A percentile compares a stretch with the other conserved stretches of the same genome.
Conservation (phyloP, 176 grass and related monocot genomes). For the Avena sativa region DNA sequence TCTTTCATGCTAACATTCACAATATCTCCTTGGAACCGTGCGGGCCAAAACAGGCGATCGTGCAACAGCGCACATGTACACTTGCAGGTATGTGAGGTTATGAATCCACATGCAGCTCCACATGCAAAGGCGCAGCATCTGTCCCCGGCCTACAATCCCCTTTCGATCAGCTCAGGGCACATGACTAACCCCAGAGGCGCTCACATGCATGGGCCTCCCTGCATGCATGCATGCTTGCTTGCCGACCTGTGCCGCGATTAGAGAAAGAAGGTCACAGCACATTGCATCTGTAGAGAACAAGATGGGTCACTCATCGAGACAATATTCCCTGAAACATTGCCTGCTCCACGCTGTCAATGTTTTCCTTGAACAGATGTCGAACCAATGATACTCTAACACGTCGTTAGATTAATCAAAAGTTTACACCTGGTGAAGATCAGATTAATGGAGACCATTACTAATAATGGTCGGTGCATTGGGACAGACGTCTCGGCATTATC, state of each 20-base stretch:
- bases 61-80: slow-evolving; percentile 13
- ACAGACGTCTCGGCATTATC: slow-evolving; percentile 24
- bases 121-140: slow-evolving; percentile 42
- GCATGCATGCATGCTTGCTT: neutral
- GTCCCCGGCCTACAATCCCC: neutral
- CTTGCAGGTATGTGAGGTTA: neutral
- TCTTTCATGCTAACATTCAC: neutral
- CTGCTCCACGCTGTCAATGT: neutral
- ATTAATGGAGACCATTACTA: neutral
- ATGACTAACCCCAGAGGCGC: slow-evolving; percentile 20
- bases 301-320: neutral
- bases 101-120: slow-evolving; percentile 45
- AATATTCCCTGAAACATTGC: slow-evolving; percentile 20
- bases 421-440: neutral
- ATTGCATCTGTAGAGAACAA: neutral
- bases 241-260: slow-evolving; percentile 16
- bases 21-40: neutral
- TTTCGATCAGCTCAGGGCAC: slow-evolving; percentile 30
- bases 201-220: slow-evolving; percentile 43
- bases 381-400: neutral
- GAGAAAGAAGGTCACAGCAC: neutral
- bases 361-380: neutral
- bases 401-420: neutral
- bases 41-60: neutral
- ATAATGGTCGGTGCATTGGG: slow-evolving; percentile 27